phyloP scores from a whole-genome alignment of 1,284 basidiomycete species.

The Bjerkandera adusta region DNA sequence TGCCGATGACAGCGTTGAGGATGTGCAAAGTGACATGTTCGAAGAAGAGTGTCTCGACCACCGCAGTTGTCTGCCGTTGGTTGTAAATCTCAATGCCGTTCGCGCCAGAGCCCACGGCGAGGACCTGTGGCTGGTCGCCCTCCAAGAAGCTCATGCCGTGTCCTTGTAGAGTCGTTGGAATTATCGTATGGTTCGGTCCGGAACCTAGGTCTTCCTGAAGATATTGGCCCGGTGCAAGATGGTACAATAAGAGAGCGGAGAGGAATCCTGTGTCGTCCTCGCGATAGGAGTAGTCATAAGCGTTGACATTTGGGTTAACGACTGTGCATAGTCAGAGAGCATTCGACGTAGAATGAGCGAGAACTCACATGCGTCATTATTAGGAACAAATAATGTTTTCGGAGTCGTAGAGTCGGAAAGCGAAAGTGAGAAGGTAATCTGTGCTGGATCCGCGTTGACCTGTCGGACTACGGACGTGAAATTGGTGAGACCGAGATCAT shows the following conservation, averaged over 20 bases:
- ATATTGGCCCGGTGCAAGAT: constrained; percentile 7
- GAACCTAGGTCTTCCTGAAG: constrained; percentile 1
- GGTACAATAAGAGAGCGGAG: constrained; percentile 6
- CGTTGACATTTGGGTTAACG: constrained; percentile 3
- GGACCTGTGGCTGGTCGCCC: neutral
- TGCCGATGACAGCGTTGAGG: constrained; percentile 3
- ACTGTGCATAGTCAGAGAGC: neutral
- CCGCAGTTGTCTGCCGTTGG: constrained; percentile 1
- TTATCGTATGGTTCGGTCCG: constrained; percentile 3
- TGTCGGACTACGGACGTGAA: constrained; percentile 10
- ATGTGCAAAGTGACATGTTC: constrained; percentile 7
- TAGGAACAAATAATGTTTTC: constrained; percentile 12
- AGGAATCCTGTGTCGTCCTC: constrained; percentile 6
- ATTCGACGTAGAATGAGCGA: neutral
- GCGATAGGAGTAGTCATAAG: neutral
- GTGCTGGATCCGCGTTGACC: neutral
- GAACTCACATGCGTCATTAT: constrained; percentile 14
- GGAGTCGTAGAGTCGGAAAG: constrained; percentile 1
- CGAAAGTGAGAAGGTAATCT: constrained; percentile 1
- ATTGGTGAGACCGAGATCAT: constrained; percentile 6
- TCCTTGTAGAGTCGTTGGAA: constrained; percentile 8
- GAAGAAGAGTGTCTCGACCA: neutral
- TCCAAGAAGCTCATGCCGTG: constrained; percentile 3
- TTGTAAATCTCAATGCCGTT: constrained; percentile 8
- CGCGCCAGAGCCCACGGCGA: neutral